Base-by-base conservation (phyloP, 2,329 filamentous ascomycete genomes). In the Geosmithia morbida region DNA sequence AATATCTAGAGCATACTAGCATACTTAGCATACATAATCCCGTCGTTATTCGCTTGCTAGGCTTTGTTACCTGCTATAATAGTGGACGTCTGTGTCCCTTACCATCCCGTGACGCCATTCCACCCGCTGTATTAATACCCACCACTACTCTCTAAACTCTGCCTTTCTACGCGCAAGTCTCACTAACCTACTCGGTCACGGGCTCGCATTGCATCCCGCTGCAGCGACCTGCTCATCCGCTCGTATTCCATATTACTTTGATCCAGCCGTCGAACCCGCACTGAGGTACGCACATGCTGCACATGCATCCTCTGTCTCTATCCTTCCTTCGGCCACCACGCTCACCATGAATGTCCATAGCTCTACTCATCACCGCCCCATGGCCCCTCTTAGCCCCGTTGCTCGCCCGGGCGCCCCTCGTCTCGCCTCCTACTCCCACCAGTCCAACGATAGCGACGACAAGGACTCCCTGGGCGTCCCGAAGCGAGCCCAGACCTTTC, bases 401-500 rank as follows among this genome's bases (percentile, higher is more conserved):
- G 54, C 56, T 55, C 63, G 60, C 33, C 62, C 61, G 13, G 53
- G 53, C 29, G 50, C 56, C 20, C 49, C 55, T 41, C 60, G 64
- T 11, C 52, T 56, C 39, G 49, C 60, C n/a, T 63, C 64, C 16
- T 57, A 54, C 44, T 58, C 55, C 43, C 54, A 51, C 46, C 57
- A 55, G 51, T 52, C 46, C 48, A 41, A 49, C 55, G 43, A 42
- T 29, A n/a, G 26, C 60, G 55, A 61, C 33, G 54, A 61, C 22
- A 55, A 56, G 41, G 59, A 65, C 50, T 54, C 57, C 45, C 54
- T 61, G 47, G 56, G 57, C 48, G 56, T 58, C 4, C 56, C 63
- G n/a, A 68, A 70, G 58, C 63, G 69, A 54, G 68, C 71, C 13
- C 68, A 66, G 50, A 74, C 70, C 10, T 63, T 69, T 50, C 65